These are phyloP conservation scores for Gautieria morchelliformis DNA, from an alignment of 768 basidiomycete genomes.

Conservation along the genomic window DNA sequence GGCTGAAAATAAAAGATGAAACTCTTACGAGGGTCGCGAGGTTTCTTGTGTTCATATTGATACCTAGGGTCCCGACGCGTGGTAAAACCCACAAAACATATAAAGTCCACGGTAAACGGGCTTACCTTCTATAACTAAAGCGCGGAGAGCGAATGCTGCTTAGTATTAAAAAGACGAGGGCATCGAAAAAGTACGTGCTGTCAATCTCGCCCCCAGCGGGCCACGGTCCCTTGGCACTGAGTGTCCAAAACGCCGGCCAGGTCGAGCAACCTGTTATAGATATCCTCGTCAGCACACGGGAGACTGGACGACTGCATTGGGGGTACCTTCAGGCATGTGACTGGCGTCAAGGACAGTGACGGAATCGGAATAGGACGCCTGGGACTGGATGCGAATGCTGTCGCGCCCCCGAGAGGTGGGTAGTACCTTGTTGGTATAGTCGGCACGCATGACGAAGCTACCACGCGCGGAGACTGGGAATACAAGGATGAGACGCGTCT, in stretches of 20 bases:
- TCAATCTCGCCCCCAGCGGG: conserved; percentile 38
- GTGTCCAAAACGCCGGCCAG: conserved; percentile 60
- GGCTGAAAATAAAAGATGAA: not conserved
- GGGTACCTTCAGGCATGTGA: conserved; percentile 54
- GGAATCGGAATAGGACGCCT: conserved; percentile 34
- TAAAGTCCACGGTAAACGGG: not conserved
- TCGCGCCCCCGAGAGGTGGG: conserved; percentile 38
- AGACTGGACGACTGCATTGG: too few relatives aligned
- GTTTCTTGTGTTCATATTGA: conserved; percentile 37
- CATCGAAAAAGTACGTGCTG: conserved; percentile 30
- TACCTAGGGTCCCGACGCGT: conserved; percentile 26
- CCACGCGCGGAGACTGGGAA: conserved; percentile 13
- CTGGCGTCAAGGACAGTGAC: conserved; percentile 40
- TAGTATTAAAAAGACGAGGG: not conserved
- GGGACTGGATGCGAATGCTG: conserved; percentile 45
- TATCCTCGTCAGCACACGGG: not conserved
- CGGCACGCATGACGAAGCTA: conserved; percentile 52
- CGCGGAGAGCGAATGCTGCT: conserved; percentile 7
- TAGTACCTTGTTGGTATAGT: conserved; percentile 29
- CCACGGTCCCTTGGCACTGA: conserved; percentile 25
- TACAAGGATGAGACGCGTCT: not conserved
- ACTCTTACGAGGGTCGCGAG: conserved; percentile 31
- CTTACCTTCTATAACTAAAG: conserved; percentile 40
- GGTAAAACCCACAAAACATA: not conserved
- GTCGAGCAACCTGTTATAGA: conserved; percentile 21